These are phyloP conservation scores for Monosporascus sp. DNA, from an alignment of 2,329 filamentous ascomycete genomes.

Conservation along the genomic window DNA sequence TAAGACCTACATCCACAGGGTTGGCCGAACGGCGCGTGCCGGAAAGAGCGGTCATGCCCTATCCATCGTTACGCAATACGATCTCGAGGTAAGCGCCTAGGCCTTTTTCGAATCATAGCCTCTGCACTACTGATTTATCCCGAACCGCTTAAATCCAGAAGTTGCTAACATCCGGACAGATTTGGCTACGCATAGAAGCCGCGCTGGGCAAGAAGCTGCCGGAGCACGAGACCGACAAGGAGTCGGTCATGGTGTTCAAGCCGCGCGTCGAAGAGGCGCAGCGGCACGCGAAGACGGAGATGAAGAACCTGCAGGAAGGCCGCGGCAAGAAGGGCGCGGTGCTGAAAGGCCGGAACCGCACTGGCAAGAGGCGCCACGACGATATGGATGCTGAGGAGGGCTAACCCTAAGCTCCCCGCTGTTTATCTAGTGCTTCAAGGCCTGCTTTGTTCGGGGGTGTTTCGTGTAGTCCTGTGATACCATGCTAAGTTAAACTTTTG, in stretches of 20 bases:
- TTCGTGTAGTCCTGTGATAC: no score
- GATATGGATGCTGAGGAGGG: constrained; percentile 75
- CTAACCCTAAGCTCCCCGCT: constrained; percentile 25
- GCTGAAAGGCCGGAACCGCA: constrained; percentile 35
- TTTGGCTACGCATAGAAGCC: constrained; percentile 76
- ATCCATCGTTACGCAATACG: constrained; percentile 80
- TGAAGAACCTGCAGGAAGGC: constrained; percentile 74
- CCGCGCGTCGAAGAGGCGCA: constrained; percentile 78
- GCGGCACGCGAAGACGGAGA: constrained; percentile 69
- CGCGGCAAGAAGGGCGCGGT: constrained; percentile 50
- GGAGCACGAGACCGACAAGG: constrained; percentile 66
- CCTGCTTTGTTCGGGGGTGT: constrained; percentile 18
- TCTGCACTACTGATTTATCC: constrained; percentile 23
- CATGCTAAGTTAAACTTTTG: not conserved
- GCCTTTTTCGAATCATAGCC: not conserved
- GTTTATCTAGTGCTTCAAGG: no score
- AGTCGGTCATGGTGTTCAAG: constrained; percentile 80
- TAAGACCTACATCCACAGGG: constrained; percentile 87
- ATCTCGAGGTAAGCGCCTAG: constrained; percentile 33
- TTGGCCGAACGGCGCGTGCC: constrained; percentile 81
- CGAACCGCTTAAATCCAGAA: constrained; percentile 25
- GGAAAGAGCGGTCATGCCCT: constrained; percentile 80
- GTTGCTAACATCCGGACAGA: constrained; percentile 16
- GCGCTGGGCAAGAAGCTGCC: constrained; percentile 72
- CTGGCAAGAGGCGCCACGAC: constrained; percentile 43